Percentiles rank a stretch among this genome's conserved stretches.
These are phyloP conservation scores for Ceratobasidium sp. DNA, from an alignment of 1,284 basidiomycete species.

Conservation along the genomic window DNA sequence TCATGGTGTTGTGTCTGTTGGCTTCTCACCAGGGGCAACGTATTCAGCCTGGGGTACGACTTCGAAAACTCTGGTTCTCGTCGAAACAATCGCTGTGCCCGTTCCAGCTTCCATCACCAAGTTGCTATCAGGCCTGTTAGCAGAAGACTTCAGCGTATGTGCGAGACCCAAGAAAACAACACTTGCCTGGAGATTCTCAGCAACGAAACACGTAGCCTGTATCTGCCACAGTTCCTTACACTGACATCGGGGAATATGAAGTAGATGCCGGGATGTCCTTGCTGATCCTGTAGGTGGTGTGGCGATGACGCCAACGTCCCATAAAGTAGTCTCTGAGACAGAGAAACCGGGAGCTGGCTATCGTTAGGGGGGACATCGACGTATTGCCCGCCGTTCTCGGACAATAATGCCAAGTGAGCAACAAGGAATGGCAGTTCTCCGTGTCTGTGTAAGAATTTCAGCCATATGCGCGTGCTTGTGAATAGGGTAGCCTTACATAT, in stretches of 20 bases:
- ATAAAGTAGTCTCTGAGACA: conserved; percentile 73
- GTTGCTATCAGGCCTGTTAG: conserved; percentile 11
- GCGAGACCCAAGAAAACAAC: not conserved
- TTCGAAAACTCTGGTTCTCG: conserved; percentile 78
- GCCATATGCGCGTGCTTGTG: not conserved
- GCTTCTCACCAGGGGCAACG: conserved; percentile 75
- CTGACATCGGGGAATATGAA: conserved; percentile 92
- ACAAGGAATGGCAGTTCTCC: conserved; percentile 84
- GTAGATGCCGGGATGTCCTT: conserved; percentile 80
- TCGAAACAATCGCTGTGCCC: conserved; percentile 70
- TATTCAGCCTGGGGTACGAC: conserved; percentile 78
- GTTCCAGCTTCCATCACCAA: conserved; percentile 56
- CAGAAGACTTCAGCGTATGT: conserved; percentile 2
- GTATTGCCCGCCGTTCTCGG: conserved; percentile 63
- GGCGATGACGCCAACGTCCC: conserved; percentile 86
- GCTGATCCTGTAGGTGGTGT: conserved; percentile 77
- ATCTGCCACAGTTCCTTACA: conserved; percentile 78
- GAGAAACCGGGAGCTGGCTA: conserved; percentile 45
- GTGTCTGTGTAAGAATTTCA: conserved; percentile 59
- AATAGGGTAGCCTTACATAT: conserved; percentile 66
- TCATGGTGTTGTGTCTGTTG: not conserved
- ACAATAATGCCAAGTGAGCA: conserved; percentile 77
- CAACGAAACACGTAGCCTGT: conserved; percentile 77
- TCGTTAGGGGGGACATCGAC: conserved; percentile 45
- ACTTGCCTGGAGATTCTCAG: conserved; percentile 81